Evolutionary conservation across 2,329 filamentous ascomycete genomes (phyloP).

Genomic region (Blastomyces parvus): DNA sequence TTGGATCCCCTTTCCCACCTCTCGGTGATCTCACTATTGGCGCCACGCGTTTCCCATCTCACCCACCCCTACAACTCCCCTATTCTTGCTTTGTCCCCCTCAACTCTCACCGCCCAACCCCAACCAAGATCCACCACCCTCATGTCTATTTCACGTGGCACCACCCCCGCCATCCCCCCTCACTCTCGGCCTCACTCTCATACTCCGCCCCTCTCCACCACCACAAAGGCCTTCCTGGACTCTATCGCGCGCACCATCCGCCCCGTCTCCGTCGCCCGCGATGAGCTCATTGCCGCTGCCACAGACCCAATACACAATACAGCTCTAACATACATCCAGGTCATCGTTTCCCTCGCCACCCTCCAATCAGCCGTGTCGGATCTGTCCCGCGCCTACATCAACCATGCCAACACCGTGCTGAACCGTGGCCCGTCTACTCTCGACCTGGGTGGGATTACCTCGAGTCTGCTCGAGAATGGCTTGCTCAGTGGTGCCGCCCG

Average conservation of each 20-base stretch:
- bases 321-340: slow-evolving; percentile 42
- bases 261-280: slow-evolving; percentile 3
- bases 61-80: neutral
- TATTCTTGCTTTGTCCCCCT: neutral
- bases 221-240: neutral
- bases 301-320: neutral
- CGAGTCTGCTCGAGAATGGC: slow-evolving; percentile 37
- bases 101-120: neutral
- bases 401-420: slow-evolving; percentile 77
- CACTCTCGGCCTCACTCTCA: neutral
- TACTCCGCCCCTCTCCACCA: neutral
- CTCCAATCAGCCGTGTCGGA: slow-evolving; percentile 71
- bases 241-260: slow-evolving; percentile 6
- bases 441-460: slow-evolving; percentile 44
- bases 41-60: too few species aligned
- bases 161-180: neutral
- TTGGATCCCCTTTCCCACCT: neutral
- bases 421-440: slow-evolving; percentile 48
- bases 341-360: slow-evolving; percentile 66
- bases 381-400: slow-evolving; percentile 73
- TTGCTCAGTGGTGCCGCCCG: slow-evolving; percentile 31
- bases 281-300: neutral
- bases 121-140: neutral
- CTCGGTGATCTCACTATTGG: too few species aligned
- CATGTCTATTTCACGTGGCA: neutral